Evolutionary conservation across 2,329 filamentous ascomycete genomes (phyloP).

Genomic region (Ophiostoma pallidulum): DNA sequence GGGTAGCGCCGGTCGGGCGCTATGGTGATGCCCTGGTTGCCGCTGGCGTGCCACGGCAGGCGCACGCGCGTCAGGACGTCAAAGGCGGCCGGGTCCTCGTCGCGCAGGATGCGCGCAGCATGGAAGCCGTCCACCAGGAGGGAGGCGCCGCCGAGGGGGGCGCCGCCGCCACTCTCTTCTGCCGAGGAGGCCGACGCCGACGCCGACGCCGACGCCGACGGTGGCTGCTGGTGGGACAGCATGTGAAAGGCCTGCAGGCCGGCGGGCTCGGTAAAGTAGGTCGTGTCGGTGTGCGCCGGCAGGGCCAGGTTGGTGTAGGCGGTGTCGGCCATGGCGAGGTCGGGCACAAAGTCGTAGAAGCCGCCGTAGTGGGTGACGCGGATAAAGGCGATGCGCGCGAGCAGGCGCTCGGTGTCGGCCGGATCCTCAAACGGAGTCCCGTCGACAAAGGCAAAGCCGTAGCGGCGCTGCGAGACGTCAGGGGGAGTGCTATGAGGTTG

Average conservation of each 20-base stretch:
- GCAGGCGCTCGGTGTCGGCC: slow-evolving; percentile 60
- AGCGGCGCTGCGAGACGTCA: slow-evolving; percentile 41
- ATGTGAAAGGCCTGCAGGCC: slow-evolving; percentile 90
- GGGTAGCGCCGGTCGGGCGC: slow-evolving; percentile 61
- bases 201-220: slow-evolving; percentile 16
- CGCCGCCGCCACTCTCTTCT: too few species aligned
- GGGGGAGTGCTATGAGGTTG: neutral
- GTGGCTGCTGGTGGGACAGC: slow-evolving; percentile 61
- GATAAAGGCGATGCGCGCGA: slow-evolving; percentile 78
- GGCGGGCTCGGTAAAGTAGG: slow-evolving; percentile 88
- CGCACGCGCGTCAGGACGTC: slow-evolving; percentile 43
- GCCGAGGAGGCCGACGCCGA: slow-evolving; percentile 24
- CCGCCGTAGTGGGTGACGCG: slow-evolving; percentile 83
- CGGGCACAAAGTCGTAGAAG: slow-evolving; percentile 74
- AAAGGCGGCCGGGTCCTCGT: slow-evolving; percentile 47
- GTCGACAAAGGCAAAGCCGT: slow-evolving; percentile 71
- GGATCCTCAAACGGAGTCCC: slow-evolving; percentile 56
- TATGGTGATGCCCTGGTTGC: slow-evolving; percentile 75
- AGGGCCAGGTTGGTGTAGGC: slow-evolving; percentile 83
- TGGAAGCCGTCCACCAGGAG: slow-evolving; percentile 81
- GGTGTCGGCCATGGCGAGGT: slow-evolving; percentile 79
- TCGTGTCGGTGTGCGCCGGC: slow-evolving; percentile 83
- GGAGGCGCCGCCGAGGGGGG: slow-evolving; percentile 57
- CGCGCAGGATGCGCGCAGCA: slow-evolving; percentile 51
- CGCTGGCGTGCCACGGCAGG: slow-evolving; percentile 77